Evolutionary conservation across 2,329 filamentous ascomycete species (phyloP), one percentile per base, ranked within the genome.

Genomic region (Alternaria sp.): DNA sequence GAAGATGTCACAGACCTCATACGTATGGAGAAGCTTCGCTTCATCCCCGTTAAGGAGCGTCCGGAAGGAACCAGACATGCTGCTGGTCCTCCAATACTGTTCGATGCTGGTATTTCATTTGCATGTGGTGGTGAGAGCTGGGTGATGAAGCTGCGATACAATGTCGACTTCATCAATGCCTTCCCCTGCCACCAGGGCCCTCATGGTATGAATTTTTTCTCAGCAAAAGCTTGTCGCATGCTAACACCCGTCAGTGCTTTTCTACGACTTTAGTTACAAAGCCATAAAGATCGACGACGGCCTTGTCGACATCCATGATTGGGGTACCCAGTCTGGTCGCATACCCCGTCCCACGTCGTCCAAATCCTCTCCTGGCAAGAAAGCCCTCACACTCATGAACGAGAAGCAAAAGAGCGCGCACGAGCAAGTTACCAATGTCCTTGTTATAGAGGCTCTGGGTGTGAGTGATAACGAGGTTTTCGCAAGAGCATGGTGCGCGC

Each of bases 381-480:
- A 76, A 25, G 73, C 77, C 1, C 56, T 72, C 8, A 69, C 71
- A n/a, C 69, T 78, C 21, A 69, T 72, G 15, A 68, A 65, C 3
- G 65, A 66, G 8, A 50, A 52, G 13, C 59, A 26, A 19, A 74
- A 74, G 17, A 63, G 66, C 11, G 76, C 77, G 3, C 74, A 78
- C 51, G 69, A 76, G 59, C 75, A 78, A 32, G 71, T 87, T 25
- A 90, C 91, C 68, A 86, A 87, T 69, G 90, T 93, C 4, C 82
- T 93, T 9, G 89, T 90, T 5, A 85, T 93, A 13, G 90, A 93
- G 79, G 89, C 90, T 0, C 89, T 91, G 75, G 91, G 91, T 1
- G 90, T 91, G 21, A 83, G 83, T 52, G 91, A 93, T 77, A 93
- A 93, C 69, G 91, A 93, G 78, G 91, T 93, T 5, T 85, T 93